Base-by-base conservation (phyloP, 2,329 filamentous ascomycete genomes). In the Knoxdaviesia proteae region DNA sequence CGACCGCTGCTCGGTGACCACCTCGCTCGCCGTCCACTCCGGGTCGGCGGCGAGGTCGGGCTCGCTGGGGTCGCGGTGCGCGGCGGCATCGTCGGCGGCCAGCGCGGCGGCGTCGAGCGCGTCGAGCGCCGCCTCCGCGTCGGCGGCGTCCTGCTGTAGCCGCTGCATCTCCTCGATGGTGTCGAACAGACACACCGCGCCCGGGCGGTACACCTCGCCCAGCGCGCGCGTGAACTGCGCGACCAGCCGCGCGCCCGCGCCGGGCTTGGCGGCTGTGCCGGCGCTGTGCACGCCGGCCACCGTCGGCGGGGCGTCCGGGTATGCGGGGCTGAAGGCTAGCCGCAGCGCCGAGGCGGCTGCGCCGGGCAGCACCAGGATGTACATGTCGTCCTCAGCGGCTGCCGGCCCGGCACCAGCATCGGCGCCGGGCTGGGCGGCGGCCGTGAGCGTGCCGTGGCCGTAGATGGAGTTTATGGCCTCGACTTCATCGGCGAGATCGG, bases 381-480 rank as follows among this genome's bases (percentile, higher is more conserved):
- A 75, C 2, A 20, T 20, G 20, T 20, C 20, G 20, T 20, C 20
- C 49, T 69, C 50, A 2, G 46, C 36, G 6, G 42, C 41, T 38
- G 37, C 33, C 5, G 42, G 39, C 7, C 20, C 20, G 20, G 20
- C 20, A 20, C 2, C 20, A 20, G 20, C 20, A 20, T 20, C 20
- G 39, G 32, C 38, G 51, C 60, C 47, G 20, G 54, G 50, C 36
- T 58, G 52, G 29, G 60, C 56, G 45, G 61, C 53, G 38, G 64
- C 53, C 42, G 57, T 45, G 44, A 87, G 64, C 7, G 78, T 80
- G n/a, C 63, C 65, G 40, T 75, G 68, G 48, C 76, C 78, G 59
- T 87, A 90, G 49, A 90, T 90, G 43, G 83, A 82, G 58, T 88
- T 90, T 53, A 90, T 79, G 47, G 80, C 83, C 53, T 79, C 79